Conservation (phyloP, 805 yeast genomes). For the Komagataella ulmi region DNA sequence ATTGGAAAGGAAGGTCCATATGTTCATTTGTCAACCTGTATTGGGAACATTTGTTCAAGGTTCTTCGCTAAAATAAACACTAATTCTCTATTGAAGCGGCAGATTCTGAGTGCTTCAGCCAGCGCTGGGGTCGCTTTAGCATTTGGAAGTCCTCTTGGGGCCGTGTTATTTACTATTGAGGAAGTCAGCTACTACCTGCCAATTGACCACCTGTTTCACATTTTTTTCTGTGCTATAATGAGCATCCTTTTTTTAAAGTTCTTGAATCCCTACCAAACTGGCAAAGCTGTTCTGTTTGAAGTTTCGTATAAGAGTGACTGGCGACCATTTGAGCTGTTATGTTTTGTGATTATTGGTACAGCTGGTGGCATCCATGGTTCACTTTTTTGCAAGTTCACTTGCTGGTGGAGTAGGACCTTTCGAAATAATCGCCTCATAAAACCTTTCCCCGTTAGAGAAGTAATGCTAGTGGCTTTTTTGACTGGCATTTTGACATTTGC, state of each 20-base stretch:
- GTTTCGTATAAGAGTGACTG: constrained; percentile 37
- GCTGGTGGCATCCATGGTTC: constrained; percentile 45
- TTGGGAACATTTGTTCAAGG: constrained; percentile 40
- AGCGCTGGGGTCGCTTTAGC: constrained; percentile 49
- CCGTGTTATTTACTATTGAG: constrained; percentile 41
- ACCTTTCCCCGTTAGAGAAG: constrained; percentile 28
- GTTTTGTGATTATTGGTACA: constrained; percentile 32
- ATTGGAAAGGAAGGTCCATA: constrained; percentile 53
- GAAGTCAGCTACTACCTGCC: constrained; percentile 44
- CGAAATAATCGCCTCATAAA: constrained; percentile 19
- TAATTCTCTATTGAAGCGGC: constrained; percentile 37
- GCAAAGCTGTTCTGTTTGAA: constrained; percentile 42
- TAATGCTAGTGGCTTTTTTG: constrained; percentile 25
- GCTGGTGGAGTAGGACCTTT: constrained; percentile 30
- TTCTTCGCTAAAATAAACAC: constrained; percentile 27
- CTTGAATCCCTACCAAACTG: constrained; percentile 46
- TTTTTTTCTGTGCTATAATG: constrained; percentile 41
- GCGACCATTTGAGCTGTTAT: constrained; percentile 31
- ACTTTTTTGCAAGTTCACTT: constrained; percentile 27
- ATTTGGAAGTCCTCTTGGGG: constrained; percentile 49
- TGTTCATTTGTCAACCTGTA: constrained; percentile 46
- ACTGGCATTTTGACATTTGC: constrained; percentile 34
- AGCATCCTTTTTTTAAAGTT: constrained; percentile 38
- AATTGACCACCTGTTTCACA: constrained; percentile 37
- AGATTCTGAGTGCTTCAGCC: constrained; percentile 41